Evolutionary conservation across 177 flowering plant species (phyloP).

Genomic region (Vitis hybrid): DNA sequence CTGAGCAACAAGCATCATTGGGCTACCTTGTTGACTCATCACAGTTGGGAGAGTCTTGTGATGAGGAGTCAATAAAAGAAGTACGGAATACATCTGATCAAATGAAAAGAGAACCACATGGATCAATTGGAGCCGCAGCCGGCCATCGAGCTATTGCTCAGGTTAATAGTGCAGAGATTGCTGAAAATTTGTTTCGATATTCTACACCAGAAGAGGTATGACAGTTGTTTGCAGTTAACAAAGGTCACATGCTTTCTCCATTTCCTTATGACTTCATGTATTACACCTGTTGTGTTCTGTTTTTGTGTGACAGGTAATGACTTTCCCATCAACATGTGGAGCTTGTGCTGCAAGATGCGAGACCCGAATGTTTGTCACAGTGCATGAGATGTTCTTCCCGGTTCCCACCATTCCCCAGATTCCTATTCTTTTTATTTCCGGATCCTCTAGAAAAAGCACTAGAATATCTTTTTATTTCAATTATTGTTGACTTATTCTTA

Average conservation of each 20-base stretch:
- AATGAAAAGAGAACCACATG: conserved; percentile 53
- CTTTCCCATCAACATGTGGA: conserved; percentile 96
- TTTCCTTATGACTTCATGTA: background rate
- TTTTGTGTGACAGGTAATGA: conserved; percentile 70
- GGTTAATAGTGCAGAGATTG: conserved; percentile 72
- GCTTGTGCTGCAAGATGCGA: conserved; percentile 72
- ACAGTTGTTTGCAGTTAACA: background rate
- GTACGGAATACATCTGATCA: conserved; percentile 14
- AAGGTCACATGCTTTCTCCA: background rate
- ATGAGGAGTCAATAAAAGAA: conserved; percentile 29
- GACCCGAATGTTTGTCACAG: conserved; percentile 82
- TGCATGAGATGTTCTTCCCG: too few relatives aligned
- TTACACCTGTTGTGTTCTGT: background rate
- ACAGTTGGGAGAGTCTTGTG: conserved; percentile 28
- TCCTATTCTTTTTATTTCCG: too few relatives aligned
- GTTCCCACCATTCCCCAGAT: too few relatives aligned
- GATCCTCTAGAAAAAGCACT: too few relatives aligned
- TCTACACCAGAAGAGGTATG: conserved; percentile 94
- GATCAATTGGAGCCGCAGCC: conserved; percentile 76
- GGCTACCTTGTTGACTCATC: conserved; percentile 69
- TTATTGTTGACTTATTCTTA: too few relatives aligned
- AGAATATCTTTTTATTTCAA: too few relatives aligned
- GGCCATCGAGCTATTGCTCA: conserved; percentile 84
- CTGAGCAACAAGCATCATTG: conserved; percentile 74
- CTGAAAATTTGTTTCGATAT: conserved; percentile 74